Evolutionary conservation across 2,329 filamentous ascomycete species (phyloP).

Genomic region (Rutstroemia sp.): DNA sequence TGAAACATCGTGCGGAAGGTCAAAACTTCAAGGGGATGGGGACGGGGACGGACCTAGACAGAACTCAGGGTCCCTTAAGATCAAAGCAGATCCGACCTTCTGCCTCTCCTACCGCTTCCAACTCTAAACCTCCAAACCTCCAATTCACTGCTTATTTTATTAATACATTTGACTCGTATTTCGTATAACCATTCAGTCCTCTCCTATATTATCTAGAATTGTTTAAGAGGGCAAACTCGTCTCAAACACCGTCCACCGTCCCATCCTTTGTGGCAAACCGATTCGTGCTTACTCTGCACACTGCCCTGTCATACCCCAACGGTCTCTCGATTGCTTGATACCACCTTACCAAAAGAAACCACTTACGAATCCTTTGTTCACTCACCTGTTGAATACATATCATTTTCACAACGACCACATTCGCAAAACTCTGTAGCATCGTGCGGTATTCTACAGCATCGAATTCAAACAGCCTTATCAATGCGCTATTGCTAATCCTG

Average conservation of each 20-base stretch:
- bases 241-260: background rate
- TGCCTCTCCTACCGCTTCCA: background rate
- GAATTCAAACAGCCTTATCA: constrained; percentile 6
- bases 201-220: background rate
- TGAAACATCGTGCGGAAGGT: background rate
- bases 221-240: background rate
- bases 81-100: background rate
- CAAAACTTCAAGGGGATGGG: background rate
- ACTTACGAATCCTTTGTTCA: constrained; percentile 5
- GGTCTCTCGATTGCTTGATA: background rate
- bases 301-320: background rate
- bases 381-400: background rate
- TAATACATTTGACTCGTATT: no score
- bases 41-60: background rate
- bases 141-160: no score
- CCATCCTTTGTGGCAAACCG: background rate
- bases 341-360: background rate
- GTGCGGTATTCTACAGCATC: background rate
- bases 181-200: no score
- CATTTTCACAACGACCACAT: background rate
- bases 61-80: background rate
- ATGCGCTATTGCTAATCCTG: constrained; percentile 17
- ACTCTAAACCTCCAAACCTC: no score
- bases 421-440: background rate
- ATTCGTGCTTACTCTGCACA: background rate